Evolutionary conservation across 192 early-diverging fungal species (phyloP), one percentile per base, ranked within the genome.

Genomic region (Chytriomyces sp.): DNA sequence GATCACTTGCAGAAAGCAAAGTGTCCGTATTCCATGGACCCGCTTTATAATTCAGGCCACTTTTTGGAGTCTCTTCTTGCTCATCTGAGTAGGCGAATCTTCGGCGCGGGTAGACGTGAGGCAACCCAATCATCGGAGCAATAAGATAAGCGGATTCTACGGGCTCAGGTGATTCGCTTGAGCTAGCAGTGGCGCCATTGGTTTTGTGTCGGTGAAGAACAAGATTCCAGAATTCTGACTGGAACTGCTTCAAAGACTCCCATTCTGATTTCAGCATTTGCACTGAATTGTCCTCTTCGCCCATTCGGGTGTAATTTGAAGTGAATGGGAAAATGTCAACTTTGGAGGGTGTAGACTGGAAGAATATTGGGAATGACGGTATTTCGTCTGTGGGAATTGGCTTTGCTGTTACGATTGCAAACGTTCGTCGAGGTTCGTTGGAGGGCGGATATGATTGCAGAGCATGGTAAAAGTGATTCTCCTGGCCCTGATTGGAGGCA

Each of bases 201-300:
- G 61, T 65, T 66, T 76, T 23, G 78, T 70, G 72, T 10, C 66
- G 57, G 3, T 68, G 23, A 35, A 81, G 16, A 18, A 76, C 66
- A 5, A 77, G 16, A 57, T 73, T 68, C 85, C 85, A 86, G 43
- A 84, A 82, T 26, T 45, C 50, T 16, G 23, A 50, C 57, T 86
- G 85, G 72, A 86, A 86, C 45, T 48, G n/a, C 35, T 28, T 53
- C 28, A 85, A n/a, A 5, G 11, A 9, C 48, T 68, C 61, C 10
- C 72, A 20, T 46, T 84, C 65, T 3, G 69, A 50, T 13, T 10
- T n/a, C 6, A 43, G 11, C 45, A 84, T 77, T 62, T 23, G 26
- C n/a, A 84, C 76, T 11, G 81, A 35, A 35, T 35, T 35, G 35
- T 35, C 35, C 35, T 35, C 35, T 35, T 35, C 53, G 64, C 67